These are phyloP conservation scores for Tylopilus sp. DNA, from an alignment of 1,284 basidiomycete species.

Conservation along the genomic window DNA sequence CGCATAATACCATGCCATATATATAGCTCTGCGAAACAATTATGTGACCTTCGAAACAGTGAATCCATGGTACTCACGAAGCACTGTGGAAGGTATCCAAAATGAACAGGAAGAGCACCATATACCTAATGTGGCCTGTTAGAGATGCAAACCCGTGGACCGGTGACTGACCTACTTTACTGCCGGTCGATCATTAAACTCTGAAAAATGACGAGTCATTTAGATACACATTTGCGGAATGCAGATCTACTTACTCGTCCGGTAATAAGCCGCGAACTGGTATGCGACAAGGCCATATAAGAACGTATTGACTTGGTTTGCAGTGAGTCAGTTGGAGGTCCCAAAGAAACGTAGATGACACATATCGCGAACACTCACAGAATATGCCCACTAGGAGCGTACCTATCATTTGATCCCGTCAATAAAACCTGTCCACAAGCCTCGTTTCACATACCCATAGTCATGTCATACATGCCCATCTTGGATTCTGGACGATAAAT, in stretches of 20 bases:
- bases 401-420: slow-evolving; percentile 24
- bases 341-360: not conserved
- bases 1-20: slow-evolving; percentile 20
- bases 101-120: slow-evolving; percentile 43
- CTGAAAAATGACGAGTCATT: slow-evolving; percentile 23
- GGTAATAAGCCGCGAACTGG: slow-evolving; percentile 47
- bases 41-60: not conserved
- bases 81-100: slow-evolving; percentile 47
- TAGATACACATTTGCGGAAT: not conserved
- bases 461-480: slow-evolving; percentile 17
- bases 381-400: slow-evolving; percentile 41
- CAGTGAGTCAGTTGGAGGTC: not conserved
- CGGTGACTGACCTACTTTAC: slow-evolving; percentile 8
- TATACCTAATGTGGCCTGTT: slow-evolving; percentile 26
- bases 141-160: not conserved
- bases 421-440: not conserved
- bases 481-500: not conserved
- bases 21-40: slow-evolving; percentile 12
- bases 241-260: slow-evolving; percentile 36
- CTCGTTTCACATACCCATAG: slow-evolving; percentile 8
- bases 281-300: slow-evolving; percentile 51
- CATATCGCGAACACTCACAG: slow-evolving; percentile 28
- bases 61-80: slow-evolving; percentile 11
- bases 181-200: slow-evolving; percentile 43
- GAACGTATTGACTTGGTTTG: slow-evolving; percentile 34